Conservation (phyloP, 805 yeast species). For the Candida maesae region DNA sequence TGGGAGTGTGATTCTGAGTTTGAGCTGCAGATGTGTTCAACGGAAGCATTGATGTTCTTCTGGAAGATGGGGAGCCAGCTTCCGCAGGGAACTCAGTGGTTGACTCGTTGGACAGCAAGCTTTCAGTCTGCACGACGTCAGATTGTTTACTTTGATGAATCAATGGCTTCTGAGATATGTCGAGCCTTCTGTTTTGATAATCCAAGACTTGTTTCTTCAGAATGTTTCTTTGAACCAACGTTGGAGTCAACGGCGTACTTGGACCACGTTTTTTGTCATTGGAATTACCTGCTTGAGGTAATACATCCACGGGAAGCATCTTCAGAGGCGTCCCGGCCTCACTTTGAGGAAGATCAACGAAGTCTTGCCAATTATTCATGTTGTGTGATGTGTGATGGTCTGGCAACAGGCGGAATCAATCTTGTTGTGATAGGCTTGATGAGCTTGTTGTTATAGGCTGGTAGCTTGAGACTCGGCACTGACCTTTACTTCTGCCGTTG, state of each 20-base stretch:
- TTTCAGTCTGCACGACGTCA: background rate
- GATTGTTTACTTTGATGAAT: background rate
- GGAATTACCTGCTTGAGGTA: background rate
- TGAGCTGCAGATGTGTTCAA: constrained; percentile 1
- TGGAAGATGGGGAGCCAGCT: constrained; percentile 19
- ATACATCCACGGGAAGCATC: constrained; percentile 12
- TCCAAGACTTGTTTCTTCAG: constrained; percentile 18
- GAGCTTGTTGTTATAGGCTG: no score
- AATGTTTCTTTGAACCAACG: constrained; percentile 22
- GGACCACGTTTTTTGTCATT: constrained; percentile 25
- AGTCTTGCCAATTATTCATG: constrained; percentile 14
- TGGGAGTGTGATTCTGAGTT: constrained; percentile 18
- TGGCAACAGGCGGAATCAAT: no score
- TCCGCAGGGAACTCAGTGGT: constrained; percentile 1
- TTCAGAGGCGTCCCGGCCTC: constrained; percentile 22
- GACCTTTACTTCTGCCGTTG: no score
- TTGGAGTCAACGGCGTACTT: constrained; percentile 27
- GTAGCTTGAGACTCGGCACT: no score
- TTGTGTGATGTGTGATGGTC: constrained; percentile 1
- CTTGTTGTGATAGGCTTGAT: no score
- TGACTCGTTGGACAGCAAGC: background rate
- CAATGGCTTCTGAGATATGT: background rate
- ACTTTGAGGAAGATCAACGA: constrained; percentile 12
- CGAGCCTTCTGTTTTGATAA: background rate
- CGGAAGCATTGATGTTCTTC: constrained; percentile 4